Conservation (phyloP, 2,329 filamentous ascomycete species). For the Aspergillus sp. region DNA sequence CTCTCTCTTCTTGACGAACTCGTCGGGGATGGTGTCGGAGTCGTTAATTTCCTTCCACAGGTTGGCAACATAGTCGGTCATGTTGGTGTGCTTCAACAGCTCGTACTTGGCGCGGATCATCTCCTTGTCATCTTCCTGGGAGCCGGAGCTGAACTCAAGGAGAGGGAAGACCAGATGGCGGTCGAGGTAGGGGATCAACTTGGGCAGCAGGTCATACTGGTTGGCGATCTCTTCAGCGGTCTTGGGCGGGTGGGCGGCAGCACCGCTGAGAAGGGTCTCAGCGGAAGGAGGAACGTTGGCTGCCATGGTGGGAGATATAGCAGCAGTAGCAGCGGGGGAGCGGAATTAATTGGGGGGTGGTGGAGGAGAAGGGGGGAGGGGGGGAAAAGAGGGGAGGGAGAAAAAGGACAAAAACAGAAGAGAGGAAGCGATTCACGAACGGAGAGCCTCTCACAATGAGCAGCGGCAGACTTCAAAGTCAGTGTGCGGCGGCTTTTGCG, state of each 20-base stretch:
- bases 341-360: conserved; percentile 20
- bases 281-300: conserved; percentile 52
- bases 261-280: conserved; percentile 52
- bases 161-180: conserved; percentile 95
- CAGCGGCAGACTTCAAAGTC: conserved; percentile 4
- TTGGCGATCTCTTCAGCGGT: conserved; percentile 60
- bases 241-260: conserved; percentile 47
- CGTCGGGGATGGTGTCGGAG: conserved; percentile 73
- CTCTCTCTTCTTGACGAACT: conserved; percentile 87
- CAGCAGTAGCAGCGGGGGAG: conserved; percentile 15
- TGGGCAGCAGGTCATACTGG: conserved; percentile 79
- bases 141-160: conserved; percentile 78
- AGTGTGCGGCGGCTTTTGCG: conserved; percentile 30
- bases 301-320: conserved; percentile 49
- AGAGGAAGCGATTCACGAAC: conserved; percentile 3
- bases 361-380: conserved; percentile 16
- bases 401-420: neutral
- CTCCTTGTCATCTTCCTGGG: conserved; percentile 75
- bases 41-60: conserved; percentile 88
- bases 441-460: conserved; percentile 4
- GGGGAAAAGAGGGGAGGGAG: conserved; percentile 19
- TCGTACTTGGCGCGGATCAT: conserved; percentile 87
- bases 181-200: conserved; percentile 89
- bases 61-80: conserved; percentile 95
- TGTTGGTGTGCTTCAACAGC: conserved; percentile 95